Conservation (phyloP, 139 green algal species). For the Chlamydomonas incerta region DNA sequence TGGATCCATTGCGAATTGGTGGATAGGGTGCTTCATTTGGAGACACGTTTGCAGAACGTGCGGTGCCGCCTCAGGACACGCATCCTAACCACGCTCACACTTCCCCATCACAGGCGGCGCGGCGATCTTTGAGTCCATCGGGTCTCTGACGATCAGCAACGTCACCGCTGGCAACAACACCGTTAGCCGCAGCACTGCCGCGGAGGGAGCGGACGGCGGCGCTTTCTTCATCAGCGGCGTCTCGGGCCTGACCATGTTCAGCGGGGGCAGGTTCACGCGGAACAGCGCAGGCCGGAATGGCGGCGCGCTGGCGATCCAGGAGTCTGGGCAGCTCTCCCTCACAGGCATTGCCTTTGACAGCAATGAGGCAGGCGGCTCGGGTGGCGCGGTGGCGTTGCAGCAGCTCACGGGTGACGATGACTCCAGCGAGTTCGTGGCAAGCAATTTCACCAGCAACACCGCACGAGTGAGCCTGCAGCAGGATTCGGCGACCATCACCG, state of each 20-base stretch:
- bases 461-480: not conserved
- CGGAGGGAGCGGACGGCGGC: not conserved
- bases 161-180: not conserved
- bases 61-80: too few relatives aligned
- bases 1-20: too few relatives aligned
- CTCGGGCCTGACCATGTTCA: not conserved
- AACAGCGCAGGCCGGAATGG: not conserved
- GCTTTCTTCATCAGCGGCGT: not conserved
- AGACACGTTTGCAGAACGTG: too few relatives aligned
- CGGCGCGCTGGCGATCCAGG: not conserved
- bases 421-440: not conserved
- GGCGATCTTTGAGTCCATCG: not conserved
- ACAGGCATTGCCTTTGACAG: not conserved
- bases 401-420: not conserved
- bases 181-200: not conserved
- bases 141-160: not conserved
- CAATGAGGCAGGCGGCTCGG: not conserved
- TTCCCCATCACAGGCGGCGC: not conserved
- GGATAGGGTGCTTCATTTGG: too few relatives aligned
- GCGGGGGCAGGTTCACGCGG: not conserved
- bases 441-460: not conserved
- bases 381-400: not conserved
- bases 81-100: too few relatives aligned
- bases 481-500: not conserved
- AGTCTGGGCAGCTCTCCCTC: not conserved